Percentiles rank a stretch among this genome's conserved stretches.
Evolutionary conservation across 2,329 filamentous ascomycete species (phyloP).

Genomic region (Lasiodiplodia citricola): DNA sequence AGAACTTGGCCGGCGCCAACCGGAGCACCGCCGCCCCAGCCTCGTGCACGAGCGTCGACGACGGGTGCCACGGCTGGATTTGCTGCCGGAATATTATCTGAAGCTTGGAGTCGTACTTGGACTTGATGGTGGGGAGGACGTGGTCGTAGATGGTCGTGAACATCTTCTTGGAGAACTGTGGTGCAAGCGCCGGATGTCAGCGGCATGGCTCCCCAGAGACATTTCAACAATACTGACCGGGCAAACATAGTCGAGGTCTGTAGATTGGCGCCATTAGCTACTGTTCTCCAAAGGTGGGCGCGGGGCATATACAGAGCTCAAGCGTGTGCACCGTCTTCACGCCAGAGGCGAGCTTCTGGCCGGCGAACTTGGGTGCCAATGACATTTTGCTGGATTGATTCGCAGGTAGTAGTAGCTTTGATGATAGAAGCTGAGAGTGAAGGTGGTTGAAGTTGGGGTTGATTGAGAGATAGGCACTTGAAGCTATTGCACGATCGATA

Average conservation of each 20-base stretch:
- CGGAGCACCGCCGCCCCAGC: constrained; percentile 80
- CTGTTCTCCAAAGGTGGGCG: neutral
- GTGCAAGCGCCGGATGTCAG: constrained; percentile 29
- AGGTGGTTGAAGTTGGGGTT: neutral
- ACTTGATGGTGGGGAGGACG: constrained; percentile 68
- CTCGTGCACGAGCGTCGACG: constrained; percentile 73
- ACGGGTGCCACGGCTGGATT: constrained; percentile 94
- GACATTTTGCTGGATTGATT: constrained; percentile 63
- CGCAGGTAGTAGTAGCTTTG: neutral
- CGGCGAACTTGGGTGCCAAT: constrained; percentile 77
- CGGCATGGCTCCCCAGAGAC: neutral
- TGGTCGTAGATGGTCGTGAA: constrained; percentile 76
- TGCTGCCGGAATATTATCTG: constrained; percentile 88
- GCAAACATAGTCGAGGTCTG: constrained; percentile 88
- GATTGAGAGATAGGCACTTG: neutral
- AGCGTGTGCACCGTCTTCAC: constrained; percentile 57
- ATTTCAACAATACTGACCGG: constrained; percentile 52
- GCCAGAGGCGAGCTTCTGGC: constrained; percentile 65
- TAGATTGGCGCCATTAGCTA: neutral
- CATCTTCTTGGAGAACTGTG: constrained; percentile 67
- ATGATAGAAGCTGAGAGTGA: too few species aligned
- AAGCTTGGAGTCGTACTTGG: constrained; percentile 65
- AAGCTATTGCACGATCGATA: constrained; percentile 4
- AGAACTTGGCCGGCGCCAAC: constrained; percentile 74
- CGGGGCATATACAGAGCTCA: constrained; percentile 54